These are phyloP conservation scores for Leucosporidium creatinivorum DNA, from an alignment of 768 basidiomycete species.

Conservation along the genomic window DNA sequence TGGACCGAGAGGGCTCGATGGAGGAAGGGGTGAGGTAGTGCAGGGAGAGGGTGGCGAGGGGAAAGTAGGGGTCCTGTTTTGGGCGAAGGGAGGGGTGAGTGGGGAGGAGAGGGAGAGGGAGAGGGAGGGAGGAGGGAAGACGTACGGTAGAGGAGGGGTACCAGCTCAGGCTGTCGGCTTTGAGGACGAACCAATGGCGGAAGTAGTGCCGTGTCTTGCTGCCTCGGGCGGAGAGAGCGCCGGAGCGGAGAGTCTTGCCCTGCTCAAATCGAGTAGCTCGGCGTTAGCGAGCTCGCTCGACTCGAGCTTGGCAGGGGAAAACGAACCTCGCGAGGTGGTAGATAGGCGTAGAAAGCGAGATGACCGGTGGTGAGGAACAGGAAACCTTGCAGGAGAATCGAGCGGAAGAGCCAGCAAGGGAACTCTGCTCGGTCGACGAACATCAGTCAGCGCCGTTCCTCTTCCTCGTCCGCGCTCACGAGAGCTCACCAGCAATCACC, in stretches of 20 bases:
- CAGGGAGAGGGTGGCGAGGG: conserved; percentile 89
- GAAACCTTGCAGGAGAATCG: conserved; percentile 83
- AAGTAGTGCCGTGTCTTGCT: conserved; percentile 78
- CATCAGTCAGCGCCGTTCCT: not conserved
- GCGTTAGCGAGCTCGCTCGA: no score
- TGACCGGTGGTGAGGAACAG: conserved; percentile 92
- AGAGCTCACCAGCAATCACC: conserved; percentile 62
- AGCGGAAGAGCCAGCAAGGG: conserved; percentile 35
- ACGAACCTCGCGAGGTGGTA: conserved; percentile 29
- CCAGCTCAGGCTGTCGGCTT: conserved; percentile 95
- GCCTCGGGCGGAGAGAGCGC: conserved; percentile 77
- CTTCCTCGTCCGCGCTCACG: not conserved
- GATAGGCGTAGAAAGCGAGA: conserved; percentile 67
- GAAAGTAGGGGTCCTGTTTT: conserved; percentile 88
- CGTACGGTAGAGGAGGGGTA: conserved; percentile 84
- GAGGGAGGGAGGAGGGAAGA: conserved; percentile 12
- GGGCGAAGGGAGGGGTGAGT: not conserved
- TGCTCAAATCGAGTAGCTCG: conserved; percentile 45
- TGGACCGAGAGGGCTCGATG: conserved; percentile 68
- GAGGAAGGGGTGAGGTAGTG: conserved; percentile 68
- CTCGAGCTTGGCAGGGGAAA: no score
- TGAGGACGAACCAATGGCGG: conserved; percentile 92
- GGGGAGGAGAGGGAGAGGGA: not conserved
- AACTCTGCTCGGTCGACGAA: conserved; percentile 6
- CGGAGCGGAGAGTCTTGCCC: conserved; percentile 91